These are phyloP conservation scores for Sporobolomyces phaffii DNA, from an alignment of 768 basidiomycete species.

Conservation along the genomic window DNA sequence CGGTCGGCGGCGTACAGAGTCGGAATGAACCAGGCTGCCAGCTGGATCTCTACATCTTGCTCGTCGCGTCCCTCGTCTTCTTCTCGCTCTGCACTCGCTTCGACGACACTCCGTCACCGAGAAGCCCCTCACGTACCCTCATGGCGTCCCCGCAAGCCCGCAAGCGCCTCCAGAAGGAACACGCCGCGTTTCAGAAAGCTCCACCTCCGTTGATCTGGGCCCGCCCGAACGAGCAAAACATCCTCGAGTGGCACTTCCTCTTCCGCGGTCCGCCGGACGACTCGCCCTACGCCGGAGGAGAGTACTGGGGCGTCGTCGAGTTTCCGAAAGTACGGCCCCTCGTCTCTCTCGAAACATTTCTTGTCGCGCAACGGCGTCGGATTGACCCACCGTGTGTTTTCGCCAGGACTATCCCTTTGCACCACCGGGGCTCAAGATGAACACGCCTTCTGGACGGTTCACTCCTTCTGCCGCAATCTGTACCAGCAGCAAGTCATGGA, in stretches of 20 bases:
- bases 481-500: conserved; percentile 5
- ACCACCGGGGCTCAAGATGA: conserved; percentile 90
- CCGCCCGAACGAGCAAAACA: conserved; percentile 66
- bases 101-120: too few relatives aligned
- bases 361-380: too few relatives aligned
- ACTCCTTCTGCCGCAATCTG: conserved; percentile 32
- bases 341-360: neutral
- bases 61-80: too few relatives aligned
- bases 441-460: conserved; percentile 48
- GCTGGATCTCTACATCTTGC: too few relatives aligned
- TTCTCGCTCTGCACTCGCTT: neutral
- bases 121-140: neutral
- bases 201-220: conserved; percentile 97
- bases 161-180: conserved; percentile 68
- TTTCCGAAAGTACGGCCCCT: conserved; percentile 58
- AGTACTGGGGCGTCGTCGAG: conserved; percentile 85
- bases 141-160: conserved; percentile 25
- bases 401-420: conserved; percentile 94
- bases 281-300: conserved; percentile 81
- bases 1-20: neutral
- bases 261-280: conserved; percentile 88
- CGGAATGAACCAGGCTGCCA: too few relatives aligned
- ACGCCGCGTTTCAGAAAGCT: conserved; percentile 79
- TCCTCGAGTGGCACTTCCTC: conserved; percentile 40
- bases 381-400: too few relatives aligned